These are phyloP conservation scores for Blastocladiella emersonii DNA, from an alignment of 371 early-diverging fungal species.

Conservation along the genomic window DNA sequence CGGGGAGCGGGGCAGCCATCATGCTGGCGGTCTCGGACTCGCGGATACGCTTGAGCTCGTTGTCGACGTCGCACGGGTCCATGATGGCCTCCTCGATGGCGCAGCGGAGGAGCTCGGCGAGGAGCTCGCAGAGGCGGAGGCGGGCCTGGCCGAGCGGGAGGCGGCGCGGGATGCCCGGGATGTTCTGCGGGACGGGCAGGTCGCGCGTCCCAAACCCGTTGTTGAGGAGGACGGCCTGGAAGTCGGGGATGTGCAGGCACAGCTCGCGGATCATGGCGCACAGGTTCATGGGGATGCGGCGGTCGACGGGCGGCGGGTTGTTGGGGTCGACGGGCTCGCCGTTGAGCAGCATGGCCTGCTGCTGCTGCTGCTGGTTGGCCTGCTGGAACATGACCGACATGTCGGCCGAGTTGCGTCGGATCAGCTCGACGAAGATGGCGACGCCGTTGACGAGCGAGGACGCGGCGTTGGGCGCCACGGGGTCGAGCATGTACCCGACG, in stretches of 20 bases:
- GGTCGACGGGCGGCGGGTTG: slow-evolving; percentile 13
- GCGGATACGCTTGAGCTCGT: neutral
- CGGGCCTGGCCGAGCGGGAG: slow-evolving; percentile 69
- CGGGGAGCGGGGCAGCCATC: too few species aligned
- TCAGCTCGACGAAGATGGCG: slow-evolving; percentile 86
- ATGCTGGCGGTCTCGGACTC: too few species aligned
- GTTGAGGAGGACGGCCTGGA: neutral
- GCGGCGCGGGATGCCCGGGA: slow-evolving; percentile 10
- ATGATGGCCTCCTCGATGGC: slow-evolving; percentile 6
- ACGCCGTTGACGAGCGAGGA: slow-evolving; percentile 80
- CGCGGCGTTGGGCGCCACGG: slow-evolving; percentile 52
- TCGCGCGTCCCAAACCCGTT: neutral
- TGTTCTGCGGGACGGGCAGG: neutral
- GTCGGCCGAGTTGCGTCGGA: slow-evolving; percentile 58
- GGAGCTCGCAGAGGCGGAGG: slow-evolving; percentile 82
- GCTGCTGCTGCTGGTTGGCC: neutral
- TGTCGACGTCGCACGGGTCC: neutral
- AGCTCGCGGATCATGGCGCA: slow-evolving; percentile 14
- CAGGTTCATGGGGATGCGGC: slow-evolving; percentile 16
- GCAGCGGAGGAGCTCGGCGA: slow-evolving; percentile 71
- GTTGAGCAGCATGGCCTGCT: neutral
- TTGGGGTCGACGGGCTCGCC: slow-evolving; percentile 7
- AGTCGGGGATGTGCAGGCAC: neutral
- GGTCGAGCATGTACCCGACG: slow-evolving; percentile 75
- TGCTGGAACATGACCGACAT: slow-evolving; percentile 8